These are phyloP conservation scores for Hypsizygus ulmarius DNA, from an alignment of 1,284 basidiomycete genomes.

Conservation along the genomic window DNA sequence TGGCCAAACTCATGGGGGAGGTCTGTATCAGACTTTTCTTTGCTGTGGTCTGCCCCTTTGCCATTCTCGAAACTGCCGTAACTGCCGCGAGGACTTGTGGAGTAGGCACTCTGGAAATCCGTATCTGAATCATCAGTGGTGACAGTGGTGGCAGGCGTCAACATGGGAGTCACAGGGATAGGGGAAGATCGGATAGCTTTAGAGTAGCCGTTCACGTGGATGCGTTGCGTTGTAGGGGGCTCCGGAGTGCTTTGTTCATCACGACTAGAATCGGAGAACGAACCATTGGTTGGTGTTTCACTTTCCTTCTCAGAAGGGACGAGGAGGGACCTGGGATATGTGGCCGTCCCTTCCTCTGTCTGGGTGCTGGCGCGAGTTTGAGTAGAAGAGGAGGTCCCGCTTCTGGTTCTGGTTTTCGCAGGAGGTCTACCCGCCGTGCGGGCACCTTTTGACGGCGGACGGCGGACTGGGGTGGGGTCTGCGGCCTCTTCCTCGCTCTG, in stretches of 20 bases:
- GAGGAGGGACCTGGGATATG: slow-evolving; percentile 19
- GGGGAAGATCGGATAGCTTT: slow-evolving; percentile 30
- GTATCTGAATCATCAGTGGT: slow-evolving; percentile 76
- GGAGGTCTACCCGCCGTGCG: slow-evolving; percentile 27
- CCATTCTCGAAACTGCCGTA: slow-evolving; percentile 43
- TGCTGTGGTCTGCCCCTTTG: slow-evolving; percentile 15
- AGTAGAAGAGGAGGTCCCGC: slow-evolving; percentile 49
- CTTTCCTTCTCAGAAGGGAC: slow-evolving; percentile 28
- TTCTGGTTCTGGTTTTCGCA: slow-evolving; percentile 37
- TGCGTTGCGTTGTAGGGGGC: slow-evolving; percentile 17
- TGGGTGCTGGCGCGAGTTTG: slow-evolving; percentile 32
- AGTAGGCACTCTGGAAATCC: slow-evolving; percentile 83
- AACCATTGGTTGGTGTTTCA: slow-evolving; percentile 35
- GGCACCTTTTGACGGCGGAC: slow-evolving; percentile 35
- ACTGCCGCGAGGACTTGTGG: slow-evolving; percentile 65
- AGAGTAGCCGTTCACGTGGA: slow-evolving; percentile 33
- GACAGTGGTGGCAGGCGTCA: slow-evolving; percentile 28
- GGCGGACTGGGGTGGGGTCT: slow-evolving; percentile 32
- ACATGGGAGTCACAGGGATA: slow-evolving; percentile 35
- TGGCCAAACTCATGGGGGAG: slow-evolving; percentile 23
- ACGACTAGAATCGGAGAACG: slow-evolving; percentile 30
- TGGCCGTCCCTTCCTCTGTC: slow-evolving; percentile 28
- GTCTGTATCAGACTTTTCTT: slow-evolving; percentile 16
- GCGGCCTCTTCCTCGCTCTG: slow-evolving; percentile 51
- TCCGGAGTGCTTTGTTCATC: slow-evolving; percentile 27